A percentile compares a stretch with the other conserved stretches of the same genome.
phyloP scores from a whole-genome alignment of 1,284 basidiomycete species.

The Ganoderma boninense region DNA sequence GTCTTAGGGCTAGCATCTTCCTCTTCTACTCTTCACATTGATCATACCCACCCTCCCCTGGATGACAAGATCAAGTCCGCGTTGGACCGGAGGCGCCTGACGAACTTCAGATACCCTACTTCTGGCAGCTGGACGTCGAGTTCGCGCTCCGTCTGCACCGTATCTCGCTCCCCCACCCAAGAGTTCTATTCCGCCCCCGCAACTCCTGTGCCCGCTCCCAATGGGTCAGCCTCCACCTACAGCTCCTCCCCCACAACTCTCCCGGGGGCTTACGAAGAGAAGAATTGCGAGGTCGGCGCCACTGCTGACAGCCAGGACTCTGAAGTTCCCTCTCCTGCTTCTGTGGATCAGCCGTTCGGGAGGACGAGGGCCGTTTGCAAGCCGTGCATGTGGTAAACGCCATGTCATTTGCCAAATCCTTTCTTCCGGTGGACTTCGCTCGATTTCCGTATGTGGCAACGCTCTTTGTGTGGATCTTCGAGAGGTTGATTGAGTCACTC shows the following conservation, averaged over 20 bases:
- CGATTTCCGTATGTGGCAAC: constrained; percentile 18
- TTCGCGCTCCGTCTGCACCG: neutral
- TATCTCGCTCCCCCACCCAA: neutral
- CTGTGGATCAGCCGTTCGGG: neutral
- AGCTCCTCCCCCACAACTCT: neutral
- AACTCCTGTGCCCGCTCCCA: neutral
- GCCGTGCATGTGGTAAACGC: constrained; percentile 21
- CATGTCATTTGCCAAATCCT: neutral
- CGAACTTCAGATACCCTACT: neutral
- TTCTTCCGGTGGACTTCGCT: neutral
- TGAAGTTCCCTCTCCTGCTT: neutral
- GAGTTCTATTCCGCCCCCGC: neutral
- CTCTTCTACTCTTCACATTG: neutral
- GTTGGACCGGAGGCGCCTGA: neutral
- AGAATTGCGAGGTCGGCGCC: neutral
- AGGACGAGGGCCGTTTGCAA: constrained; percentile 10
- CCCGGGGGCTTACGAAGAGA: neutral
- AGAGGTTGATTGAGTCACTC: constrained; percentile 1
- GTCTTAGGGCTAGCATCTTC: neutral
- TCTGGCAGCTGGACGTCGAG: neutral
- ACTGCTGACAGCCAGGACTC: neutral
- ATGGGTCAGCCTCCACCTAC: neutral
- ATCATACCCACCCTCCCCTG: neutral
- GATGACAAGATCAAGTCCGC: neutral
- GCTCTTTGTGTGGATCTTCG: neutral